Evolutionary conservation across 225 moss, liverwort and hornwort genomes (phyloP).

Genomic region (Lunularia cruciata): DNA sequence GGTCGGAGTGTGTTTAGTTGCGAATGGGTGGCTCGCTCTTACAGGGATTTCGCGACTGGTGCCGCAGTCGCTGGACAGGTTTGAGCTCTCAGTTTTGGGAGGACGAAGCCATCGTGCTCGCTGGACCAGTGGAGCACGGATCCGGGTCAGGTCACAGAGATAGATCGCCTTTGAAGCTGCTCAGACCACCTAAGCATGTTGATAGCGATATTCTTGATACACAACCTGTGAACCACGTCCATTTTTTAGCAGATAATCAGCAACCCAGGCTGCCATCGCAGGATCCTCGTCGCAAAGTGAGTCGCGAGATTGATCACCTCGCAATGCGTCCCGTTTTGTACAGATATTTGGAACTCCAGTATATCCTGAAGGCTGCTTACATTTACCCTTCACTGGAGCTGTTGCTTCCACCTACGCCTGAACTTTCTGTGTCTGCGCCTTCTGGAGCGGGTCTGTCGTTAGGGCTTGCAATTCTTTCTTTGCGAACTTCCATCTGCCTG

Average conservation of each 20-base stretch:
- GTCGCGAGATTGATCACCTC: constrained; percentile 38
- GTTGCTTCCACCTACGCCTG: neutral
- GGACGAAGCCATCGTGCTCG: constrained; percentile 29
- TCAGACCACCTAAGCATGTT: constrained; percentile 34
- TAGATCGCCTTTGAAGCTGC: constrained; percentile 35
- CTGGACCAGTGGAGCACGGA: constrained; percentile 31
- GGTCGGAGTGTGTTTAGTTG: constrained; percentile 32
- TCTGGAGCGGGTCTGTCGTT: neutral
- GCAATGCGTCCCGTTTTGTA: constrained; percentile 23
- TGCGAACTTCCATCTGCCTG: neutral
- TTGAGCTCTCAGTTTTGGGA: constrained; percentile 34
- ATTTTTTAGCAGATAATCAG: constrained; percentile 38
- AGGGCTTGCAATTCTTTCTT: neutral
- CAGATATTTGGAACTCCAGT: neutral
- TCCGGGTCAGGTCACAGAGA: constrained; percentile 35
- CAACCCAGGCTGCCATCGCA: constrained; percentile 41
- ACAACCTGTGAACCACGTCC: constrained; percentile 40
- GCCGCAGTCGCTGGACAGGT: constrained; percentile 50
- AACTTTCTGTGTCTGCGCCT: neutral
- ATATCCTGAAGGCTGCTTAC: constrained; percentile 5
- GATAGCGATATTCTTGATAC: constrained; percentile 36
- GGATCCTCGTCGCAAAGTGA: constrained; percentile 45
- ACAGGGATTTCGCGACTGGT: constrained; percentile 53
- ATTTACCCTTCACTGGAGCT: constrained; percentile 8
- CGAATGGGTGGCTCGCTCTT: constrained; percentile 55